Evolutionary conservation across 257 asterid species (phyloP), one percentile per base, ranked within the genome.

Genomic region (Solanum boliviense): DNA sequence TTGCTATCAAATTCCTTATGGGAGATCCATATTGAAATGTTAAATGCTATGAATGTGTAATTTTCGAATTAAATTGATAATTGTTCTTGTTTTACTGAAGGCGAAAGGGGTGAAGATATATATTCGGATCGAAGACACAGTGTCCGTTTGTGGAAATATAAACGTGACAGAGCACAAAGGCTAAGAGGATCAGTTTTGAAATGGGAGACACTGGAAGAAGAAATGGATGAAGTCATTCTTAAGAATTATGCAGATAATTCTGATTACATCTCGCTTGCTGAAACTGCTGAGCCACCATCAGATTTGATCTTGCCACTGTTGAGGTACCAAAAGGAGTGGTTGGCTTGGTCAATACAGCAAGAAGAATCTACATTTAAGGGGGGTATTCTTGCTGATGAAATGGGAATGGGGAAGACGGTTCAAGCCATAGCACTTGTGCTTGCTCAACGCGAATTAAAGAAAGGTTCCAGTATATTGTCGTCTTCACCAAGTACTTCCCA

Each of bases 351-450:
- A 23, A 75, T 95, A 90, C 94, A 92, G 86, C 98, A 96, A 91
- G 98, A 96, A 92, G 97, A 52, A 52, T 95, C 97, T 91, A 5
- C 89, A 88, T 76, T 89, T 29, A 90, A 91, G 88, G 98, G 99
- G 78, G 98, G 99, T 84, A 95, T 96, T 84, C 98, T 95, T 86
- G 98, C 98, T 7, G 99, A 96, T 89, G 99, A 96, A 91, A 95
- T 94, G 99, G 98, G 98, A 18, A 95, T 96, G 99, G 99, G 98
- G 36, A 96, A 96, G 93, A 95, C 98, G 34, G 94, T 93, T 78
- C 98, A 96, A 91, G 98, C 98, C 73, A 96, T 95, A 89, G 94
- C 99, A 29, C 98, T 96, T 58, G 99, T 96, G 87, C 95, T 95
- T 87, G 92, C 93, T 52, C 95, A 96, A 89, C 89, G 96, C 76